Base-by-base conservation (phyloP, 106 monocot species). In the Xerophyta viscosa region DNA sequence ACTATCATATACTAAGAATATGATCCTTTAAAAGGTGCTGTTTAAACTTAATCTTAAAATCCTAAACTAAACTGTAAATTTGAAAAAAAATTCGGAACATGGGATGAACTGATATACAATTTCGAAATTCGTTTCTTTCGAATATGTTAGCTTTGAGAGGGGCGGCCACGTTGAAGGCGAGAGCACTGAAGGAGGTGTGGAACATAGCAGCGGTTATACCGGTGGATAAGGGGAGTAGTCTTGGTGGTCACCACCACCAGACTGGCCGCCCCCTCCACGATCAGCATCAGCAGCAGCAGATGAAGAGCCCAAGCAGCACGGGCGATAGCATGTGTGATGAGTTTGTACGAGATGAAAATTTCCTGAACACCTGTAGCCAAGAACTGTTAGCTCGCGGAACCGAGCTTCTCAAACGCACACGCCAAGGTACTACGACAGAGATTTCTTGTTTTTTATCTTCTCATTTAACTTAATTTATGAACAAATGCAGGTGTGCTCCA, bases 81-180 rank as follows among this genome's bases (percentile, higher is more conserved):
- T n/a, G n/a, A n/a, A n/a, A n/a, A n/a, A n/a, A n/a, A n/a, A n/a
- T n/a, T n/a, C n/a, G n/a, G n/a, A n/a, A n/a, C n/a, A n/a, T n/a
- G n/a, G n/a, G n/a, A n/a, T n/a, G n/a, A n/a, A n/a, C n/a, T n/a
- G n/a, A n/a, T n/a, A n/a, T n/a, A n/a, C n/a, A n/a, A n/a, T n/a
- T n/a, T n/a, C n/a, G n/a, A n/a, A n/a, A n/a, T n/a, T n/a, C n/a
- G n/a, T n/a, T n/a, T n/a, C n/a, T n/a, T n/a, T n/a, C n/a, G n/a
- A n/a, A n/a, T n/a, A n/a, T n/a, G n/a, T n/a, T n/a, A 96, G 96
- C 96, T 0, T 50, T 98, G 57, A 62, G 96, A 67, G 96, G 89
- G 0, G 89, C 89, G 3, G 96, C 86, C 6, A 82, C 96, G 0
- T 28, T 89, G 62, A 98, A 84, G 71, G 96, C 96, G 4, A 73